Evolutionary conservation across 805 yeast species (phyloP), one percentile per base, ranked within the genome.

Genomic region (Ogataea siamensis): DNA sequence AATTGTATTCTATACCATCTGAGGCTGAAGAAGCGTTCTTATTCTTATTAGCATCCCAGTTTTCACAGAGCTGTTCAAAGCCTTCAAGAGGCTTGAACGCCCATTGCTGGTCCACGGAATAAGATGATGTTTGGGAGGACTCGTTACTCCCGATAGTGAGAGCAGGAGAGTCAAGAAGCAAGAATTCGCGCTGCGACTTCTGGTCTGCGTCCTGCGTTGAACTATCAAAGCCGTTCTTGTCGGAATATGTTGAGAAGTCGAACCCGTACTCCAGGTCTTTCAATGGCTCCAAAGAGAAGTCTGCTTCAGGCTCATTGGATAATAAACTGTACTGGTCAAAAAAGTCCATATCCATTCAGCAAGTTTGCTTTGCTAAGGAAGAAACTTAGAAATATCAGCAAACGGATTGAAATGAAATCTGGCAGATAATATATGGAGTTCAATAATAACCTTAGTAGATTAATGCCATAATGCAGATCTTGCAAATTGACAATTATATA

Each of bases 71-170:
- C 34, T 34, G 38, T 29, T 42, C 46, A 13, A 42, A 39, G 7
- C 46, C 46, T 28, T 42, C 38, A 22, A 42, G 32, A 25, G 46
- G 46, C 25, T 34, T 32, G 32, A 28, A 35, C 17, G 26, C 26
- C 5, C 30, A 24, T 11, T 7, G n/a, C 14, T 18, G 13, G 9
- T n/a, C 37, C 18, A 4, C 8, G 7, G 23, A n/a, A 4, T 30
- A 12, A 14, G 33, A n/a, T 8, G 32, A 21, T 7, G 17, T 20
- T 19, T 34, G 36, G 12, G 39, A 29, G 8, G 34, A 29, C 7
- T 22, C 39, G n/a, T 25, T 14, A 17, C 29, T 29, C 12, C 7
- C 19, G n/a, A 22, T 14, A 7, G 37, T 28, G 7, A 33, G 22
- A 5, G 22, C 13, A 10, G 35, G 36, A 13, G 41, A 31, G 14